Percentiles rank a stretch among this genome's conserved stretches.
These are phyloP conservation scores for Penicillium sp. DNA, from an alignment of 2,329 filamentous ascomycete genomes.

Conservation along the genomic window DNA sequence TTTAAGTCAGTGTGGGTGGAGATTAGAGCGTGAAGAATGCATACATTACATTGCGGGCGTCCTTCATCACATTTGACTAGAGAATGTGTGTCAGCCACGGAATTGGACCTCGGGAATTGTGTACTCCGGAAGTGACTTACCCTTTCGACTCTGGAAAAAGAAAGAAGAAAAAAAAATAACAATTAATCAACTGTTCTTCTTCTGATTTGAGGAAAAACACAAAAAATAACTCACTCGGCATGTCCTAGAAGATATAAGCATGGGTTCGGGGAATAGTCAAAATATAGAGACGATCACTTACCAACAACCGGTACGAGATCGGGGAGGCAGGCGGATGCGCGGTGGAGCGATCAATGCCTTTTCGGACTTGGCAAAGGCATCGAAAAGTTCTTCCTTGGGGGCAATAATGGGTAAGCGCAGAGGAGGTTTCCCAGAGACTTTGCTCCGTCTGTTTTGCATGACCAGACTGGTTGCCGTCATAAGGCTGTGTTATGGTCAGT, in stretches of 20 bases:
- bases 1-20: slow-evolving; percentile 8
- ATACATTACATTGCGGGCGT: slow-evolving; percentile 55
- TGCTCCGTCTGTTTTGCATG: slow-evolving; percentile 40
- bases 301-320: slow-evolving; percentile 57
- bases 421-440: slow-evolving; percentile 39
- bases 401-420: slow-evolving; percentile 47
- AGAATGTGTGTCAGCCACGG: slow-evolving; percentile 21
- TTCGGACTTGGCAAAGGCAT: slow-evolving; percentile 31
- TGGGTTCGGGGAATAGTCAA: neutral
- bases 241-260: slow-evolving; percentile 36
- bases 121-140: slow-evolving; percentile 18
- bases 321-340: slow-evolving; percentile 52
- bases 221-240: slow-evolving; percentile 40
- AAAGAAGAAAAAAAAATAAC: slow-evolving; percentile 9
- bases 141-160: slow-evolving; percentile 40
- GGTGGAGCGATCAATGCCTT: slow-evolving; percentile 37
- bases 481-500: slow-evolving; percentile 13
- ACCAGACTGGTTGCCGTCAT: slow-evolving; percentile 37
- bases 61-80: slow-evolving; percentile 59
- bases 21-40: slow-evolving; percentile 21
- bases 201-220: neutral
- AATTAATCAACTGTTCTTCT: slow-evolving; percentile 10
- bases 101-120: neutral
- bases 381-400: slow-evolving; percentile 42
- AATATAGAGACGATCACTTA: slow-evolving; percentile 30